phyloP scores from a whole-genome alignment of 768 basidiomycete species.

The Russula olivacea region DNA sequence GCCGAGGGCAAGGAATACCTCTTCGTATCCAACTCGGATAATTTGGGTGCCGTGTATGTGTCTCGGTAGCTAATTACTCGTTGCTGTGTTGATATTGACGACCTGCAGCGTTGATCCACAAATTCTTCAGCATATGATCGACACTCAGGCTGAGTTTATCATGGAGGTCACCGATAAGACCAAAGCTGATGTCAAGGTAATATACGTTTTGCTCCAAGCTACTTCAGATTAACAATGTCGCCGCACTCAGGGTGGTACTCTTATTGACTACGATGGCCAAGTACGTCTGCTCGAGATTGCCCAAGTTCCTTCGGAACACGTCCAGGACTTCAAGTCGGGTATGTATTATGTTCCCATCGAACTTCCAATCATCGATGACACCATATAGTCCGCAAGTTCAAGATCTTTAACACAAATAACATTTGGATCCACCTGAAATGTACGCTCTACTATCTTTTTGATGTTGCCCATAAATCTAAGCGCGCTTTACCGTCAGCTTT shows the following conservation, averaged over 20 bases:
- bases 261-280: slow-evolving; percentile 86
- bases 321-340: slow-evolving; percentile 90
- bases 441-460: slow-evolving; percentile 26
- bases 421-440: slow-evolving; percentile 75
- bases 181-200: slow-evolving; percentile 68
- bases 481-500: slow-evolving; percentile 48
- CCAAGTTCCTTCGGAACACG: slow-evolving; percentile 88
- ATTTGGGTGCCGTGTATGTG: slow-evolving; percentile 82
- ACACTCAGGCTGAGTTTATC: slow-evolving; percentile 75
- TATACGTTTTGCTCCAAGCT: neutral
- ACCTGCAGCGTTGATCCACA: slow-evolving; percentile 32
- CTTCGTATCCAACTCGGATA: slow-evolving; percentile 97
- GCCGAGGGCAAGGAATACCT: slow-evolving; percentile 94
- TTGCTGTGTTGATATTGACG: neutral
- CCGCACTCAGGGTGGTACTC: slow-evolving; percentile 60
- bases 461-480: neutral
- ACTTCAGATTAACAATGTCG: neutral
- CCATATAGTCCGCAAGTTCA: slow-evolving; percentile 72
- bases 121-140: slow-evolving; percentile 83
- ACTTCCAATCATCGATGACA: slow-evolving; percentile 6
- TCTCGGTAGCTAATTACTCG: neutral
- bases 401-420: slow-evolving; percentile 89
- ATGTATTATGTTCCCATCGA: neutral
- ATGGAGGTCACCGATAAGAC: slow-evolving; percentile 98
- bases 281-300: slow-evolving; percentile 90